Evolutionary conservation across 1,284 basidiomycete genomes (phyloP).

Genomic region (Moesziomyces sp.): DNA sequence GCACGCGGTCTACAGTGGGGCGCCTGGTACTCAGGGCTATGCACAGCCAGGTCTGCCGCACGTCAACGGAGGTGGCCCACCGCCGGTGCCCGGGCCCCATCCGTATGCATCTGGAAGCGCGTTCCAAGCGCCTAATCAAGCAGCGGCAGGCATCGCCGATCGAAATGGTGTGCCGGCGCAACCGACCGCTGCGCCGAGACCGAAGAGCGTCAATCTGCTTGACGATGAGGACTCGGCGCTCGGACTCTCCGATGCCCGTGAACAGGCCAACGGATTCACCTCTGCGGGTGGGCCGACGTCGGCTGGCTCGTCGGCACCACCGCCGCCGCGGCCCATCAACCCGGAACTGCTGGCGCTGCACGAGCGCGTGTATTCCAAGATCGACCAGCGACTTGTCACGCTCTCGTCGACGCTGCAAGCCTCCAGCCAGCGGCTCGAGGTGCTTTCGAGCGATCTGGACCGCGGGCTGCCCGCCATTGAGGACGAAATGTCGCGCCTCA

Average conservation of each 20-base stretch:
- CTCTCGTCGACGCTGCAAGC: constrained; percentile 76
- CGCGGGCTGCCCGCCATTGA: constrained; percentile 89
- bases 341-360: constrained; percentile 86
- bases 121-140: not conserved
- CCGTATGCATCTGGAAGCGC: constrained; percentile 1
- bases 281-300: not conserved
- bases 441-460: constrained; percentile 83
- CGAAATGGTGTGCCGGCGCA: constrained; percentile 6
- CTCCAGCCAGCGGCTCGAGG: constrained; percentile 80
- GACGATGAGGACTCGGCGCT: constrained; percentile 32
- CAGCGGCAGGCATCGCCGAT: not conserved
- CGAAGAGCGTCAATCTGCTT: constrained; percentile 35
- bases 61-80: constrained; percentile 3
- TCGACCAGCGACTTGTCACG: constrained; percentile 77
- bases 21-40: not conserved
- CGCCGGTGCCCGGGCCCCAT: constrained; percentile 14
- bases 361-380: constrained; percentile 78
- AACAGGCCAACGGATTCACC: constrained; percentile 3
- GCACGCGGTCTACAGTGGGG: not conserved
- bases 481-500: constrained; percentile 94
- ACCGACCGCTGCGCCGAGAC: constrained; percentile 17
- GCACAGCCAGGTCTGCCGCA: not conserved
- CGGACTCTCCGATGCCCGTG: not conserved
- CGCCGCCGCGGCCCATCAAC: constrained; percentile 82
- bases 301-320: constrained; percentile 69